phyloP scores from a whole-genome alignment of 1,284 basidiomycete species.

The Agroathelia rolfsii region DNA sequence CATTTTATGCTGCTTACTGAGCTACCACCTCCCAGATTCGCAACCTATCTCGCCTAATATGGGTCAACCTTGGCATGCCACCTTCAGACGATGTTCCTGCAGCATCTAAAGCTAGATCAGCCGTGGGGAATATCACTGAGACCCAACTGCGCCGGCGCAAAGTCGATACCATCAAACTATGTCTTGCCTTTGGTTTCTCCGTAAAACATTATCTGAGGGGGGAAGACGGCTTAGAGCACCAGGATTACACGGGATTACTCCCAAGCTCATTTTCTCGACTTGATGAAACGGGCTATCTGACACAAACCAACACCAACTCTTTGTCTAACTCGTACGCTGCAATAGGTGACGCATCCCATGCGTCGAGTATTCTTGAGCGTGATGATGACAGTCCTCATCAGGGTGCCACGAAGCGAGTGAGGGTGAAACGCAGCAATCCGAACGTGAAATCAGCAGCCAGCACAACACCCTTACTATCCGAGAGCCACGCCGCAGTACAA shows the following conservation, averaged over 20 bases:
- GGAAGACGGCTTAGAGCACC: conserved; percentile 59
- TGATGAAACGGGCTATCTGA: conserved; percentile 30
- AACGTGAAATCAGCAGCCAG: conserved; percentile 22
- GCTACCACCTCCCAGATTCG: conserved; percentile 35
- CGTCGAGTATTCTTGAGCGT: conserved; percentile 14
- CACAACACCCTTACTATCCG: conserved; percentile 49
- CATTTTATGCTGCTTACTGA: conserved; percentile 8
- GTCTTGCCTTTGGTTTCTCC: conserved; percentile 59
- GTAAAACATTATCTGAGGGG: conserved; percentile 73
- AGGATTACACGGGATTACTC: conserved; percentile 58
- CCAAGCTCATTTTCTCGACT: conserved; percentile 45
- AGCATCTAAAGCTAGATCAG: conserved; percentile 38
- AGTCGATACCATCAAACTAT: conserved; percentile 58
- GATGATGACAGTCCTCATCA: conserved; percentile 31
- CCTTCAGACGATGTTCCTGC: conserved; percentile 35
- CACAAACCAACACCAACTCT: conserved; percentile 19
- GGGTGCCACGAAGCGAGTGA: conserved; percentile 60
- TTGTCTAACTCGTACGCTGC: conserved; percentile 28
- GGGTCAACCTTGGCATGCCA: conserved; percentile 70
- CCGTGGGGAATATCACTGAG: conserved; percentile 35
- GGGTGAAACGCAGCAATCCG: conserved; percentile 57
- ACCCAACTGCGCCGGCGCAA: conserved; percentile 61
- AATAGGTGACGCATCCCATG: conserved; percentile 27
- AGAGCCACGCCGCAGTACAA: conserved; percentile 48
- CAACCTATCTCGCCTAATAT: conserved; percentile 58